These are phyloP conservation scores for Cystobasidium pallidum DNA, from an alignment of 1,284 basidiomycete species.

Conservation along the genomic window DNA sequence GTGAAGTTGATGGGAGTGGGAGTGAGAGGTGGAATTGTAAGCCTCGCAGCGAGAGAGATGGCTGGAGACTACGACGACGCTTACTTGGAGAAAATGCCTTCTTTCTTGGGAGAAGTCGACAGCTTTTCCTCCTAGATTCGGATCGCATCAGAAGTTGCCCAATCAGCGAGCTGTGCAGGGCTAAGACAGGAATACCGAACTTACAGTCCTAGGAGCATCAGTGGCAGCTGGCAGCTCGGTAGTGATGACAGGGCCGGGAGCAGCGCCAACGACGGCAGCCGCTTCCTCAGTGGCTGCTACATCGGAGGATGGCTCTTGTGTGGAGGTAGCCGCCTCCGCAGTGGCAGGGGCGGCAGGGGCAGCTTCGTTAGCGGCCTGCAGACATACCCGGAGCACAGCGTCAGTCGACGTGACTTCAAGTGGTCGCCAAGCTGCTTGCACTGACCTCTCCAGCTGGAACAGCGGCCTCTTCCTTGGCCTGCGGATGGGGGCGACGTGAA, in stretches of 20 bases:
- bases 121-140: conserved; percentile 30
- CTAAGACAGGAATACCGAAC: background rate
- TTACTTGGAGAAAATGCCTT: conserved; percentile 37
- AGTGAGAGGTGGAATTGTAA: too few relatives aligned
- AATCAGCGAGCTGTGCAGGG: background rate
- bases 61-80: background rate
- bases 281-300: conserved; percentile 10
- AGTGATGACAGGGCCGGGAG: conserved; percentile 34
- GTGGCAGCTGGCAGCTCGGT: conserved; percentile 6
- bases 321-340: conserved; percentile 7
- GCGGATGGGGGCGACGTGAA: background rate
- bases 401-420: too few relatives aligned
- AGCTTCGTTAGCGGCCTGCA: conserved; percentile 21
- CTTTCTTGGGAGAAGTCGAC: conserved; percentile 41
- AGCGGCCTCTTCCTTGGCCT: conserved; percentile 32
- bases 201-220: conserved; percentile 20
- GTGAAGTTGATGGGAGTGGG: too few relatives aligned
- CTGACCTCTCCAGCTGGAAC: conserved; percentile 24
- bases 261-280: conserved; percentile 19
- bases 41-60: background rate
- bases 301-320: background rate
- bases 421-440: background rate
- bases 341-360: conserved; percentile 18
- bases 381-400: background rate
- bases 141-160: background rate